Base-by-base conservation (phyloP, 2,329 filamentous ascomycete species). In the Colletotrichum paranaense region DNA sequence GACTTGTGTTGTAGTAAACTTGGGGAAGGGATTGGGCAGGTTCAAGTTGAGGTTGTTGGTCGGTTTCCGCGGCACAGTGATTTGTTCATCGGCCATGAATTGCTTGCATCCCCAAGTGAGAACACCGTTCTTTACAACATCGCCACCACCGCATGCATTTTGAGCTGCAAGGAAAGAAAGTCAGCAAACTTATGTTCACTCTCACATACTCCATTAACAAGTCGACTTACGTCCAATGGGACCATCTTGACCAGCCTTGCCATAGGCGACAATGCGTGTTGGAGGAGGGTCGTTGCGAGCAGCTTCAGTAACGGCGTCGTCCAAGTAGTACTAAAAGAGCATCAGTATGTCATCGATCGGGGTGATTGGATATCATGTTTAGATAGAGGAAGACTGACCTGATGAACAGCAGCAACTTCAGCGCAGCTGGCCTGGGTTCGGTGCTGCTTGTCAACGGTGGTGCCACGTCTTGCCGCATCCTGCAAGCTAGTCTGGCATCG, bases 141-240 rank as follows among this genome's bases (percentile, higher is more conserved):
- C 58, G 8, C 58, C 58, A 19, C 58, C 35, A 11, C 58, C 58
- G 22, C 58, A 62, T 2, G 58, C 6, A 16, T 12, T 30, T n/a
- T 46, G 35, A 7, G 58, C 58, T 62, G 35, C 1, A n/a, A 46
- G 42, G 0, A 0, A 19, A n/a, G 1, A n/a, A 49, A 42, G 22
- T 62, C n/a, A 62, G 58, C 0, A 28, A 24, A 0, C 16, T n/a
- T 4, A 8, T 5, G 0, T 35, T 0, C 7, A 58, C 28, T 58
- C 28, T 19, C 19, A 22, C 12, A 11, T 7, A 0, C 0, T n/a
- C 4, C n/a, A 0, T 4, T 1, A 12, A 9, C 7, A 5, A 35
- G 28, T 16, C 19, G 7, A 35, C 55, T 58, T 22, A 58, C 55
- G 55, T 32, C 28, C 28, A n/a, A 58, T 12, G 19, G 28, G 58